Evolutionary conservation across 257 asterid species (phyloP).

Genomic region (Capsicum chinense): DNA sequence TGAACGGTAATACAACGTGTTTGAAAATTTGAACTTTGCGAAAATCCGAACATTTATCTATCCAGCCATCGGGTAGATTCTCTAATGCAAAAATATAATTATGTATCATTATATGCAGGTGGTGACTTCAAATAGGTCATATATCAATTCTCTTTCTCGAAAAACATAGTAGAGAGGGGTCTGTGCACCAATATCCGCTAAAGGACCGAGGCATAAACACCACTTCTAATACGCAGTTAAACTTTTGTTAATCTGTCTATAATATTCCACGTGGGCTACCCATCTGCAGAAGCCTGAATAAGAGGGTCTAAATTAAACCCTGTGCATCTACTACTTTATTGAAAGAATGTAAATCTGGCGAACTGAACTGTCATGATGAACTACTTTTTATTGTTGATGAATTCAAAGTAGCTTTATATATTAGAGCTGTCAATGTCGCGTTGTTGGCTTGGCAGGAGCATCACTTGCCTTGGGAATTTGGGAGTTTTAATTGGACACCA

Average conservation of each 20-base stretch:
- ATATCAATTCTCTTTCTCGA: too few species aligned
- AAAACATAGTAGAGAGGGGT: too few species aligned
- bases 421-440: background rate
- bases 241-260: background rate
- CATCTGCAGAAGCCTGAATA: too few species aligned
- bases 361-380: background rate
- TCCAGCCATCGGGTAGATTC: too few species aligned
- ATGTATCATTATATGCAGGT: too few species aligned
- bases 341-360: background rate
- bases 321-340: background rate
- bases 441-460: background rate
- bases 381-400: constrained; percentile 18
- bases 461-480: background rate
- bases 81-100: too few species aligned
- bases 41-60: too few species aligned
- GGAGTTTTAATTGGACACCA: constrained; percentile 17
- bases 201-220: too few species aligned
- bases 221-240: background rate
- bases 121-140: too few species aligned
- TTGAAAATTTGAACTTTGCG: background rate
- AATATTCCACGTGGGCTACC: too few species aligned
- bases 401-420: background rate
- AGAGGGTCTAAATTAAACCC: background rate
- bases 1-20: background rate
- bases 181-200: too few species aligned